Conservation (phyloP, 2,329 filamentous ascomycete species). For the Aspergillus quadrilineatus region DNA sequence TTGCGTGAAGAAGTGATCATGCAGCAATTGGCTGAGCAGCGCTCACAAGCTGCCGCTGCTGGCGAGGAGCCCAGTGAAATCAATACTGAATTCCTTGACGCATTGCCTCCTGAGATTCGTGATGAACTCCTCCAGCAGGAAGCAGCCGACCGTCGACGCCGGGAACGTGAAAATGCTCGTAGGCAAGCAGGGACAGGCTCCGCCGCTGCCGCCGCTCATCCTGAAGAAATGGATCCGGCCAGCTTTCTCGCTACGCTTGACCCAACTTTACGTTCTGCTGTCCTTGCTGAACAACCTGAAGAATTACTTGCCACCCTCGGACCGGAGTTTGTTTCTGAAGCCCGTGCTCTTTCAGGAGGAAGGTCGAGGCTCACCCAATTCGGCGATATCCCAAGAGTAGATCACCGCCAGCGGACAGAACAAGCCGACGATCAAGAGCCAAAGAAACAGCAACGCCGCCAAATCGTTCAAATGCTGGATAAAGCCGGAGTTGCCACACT, state of each 20-base stretch:
- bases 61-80: constrained; percentile 67
- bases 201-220: constrained; percentile 50
- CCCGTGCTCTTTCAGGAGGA: constrained; percentile 66
- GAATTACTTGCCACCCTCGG: constrained; percentile 81
- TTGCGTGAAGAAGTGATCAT: constrained; percentile 94
- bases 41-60: constrained; percentile 70
- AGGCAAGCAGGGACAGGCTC: constrained; percentile 57
- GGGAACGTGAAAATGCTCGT: constrained; percentile 78
- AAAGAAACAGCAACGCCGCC: constrained; percentile 70
- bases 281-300: constrained; percentile 88
- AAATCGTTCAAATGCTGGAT: constrained; percentile 94
- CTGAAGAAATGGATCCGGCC: constrained; percentile 85
- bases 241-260: constrained; percentile 91
- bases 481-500: constrained; percentile 95
- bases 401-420: constrained; percentile 40
- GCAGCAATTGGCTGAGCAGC: constrained; percentile 78
- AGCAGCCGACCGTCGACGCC: constrained; percentile 79
- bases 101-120: constrained; percentile 84
- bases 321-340: constrained; percentile 81
- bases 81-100: constrained; percentile 90
- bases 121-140: constrained; percentile 90
- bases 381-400: constrained; percentile 42
- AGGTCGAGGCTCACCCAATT: constrained; percentile 57
- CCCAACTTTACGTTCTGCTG: constrained; percentile 76
- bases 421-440: constrained; percentile 46